Evolutionary conservation across 2,329 filamentous ascomycete genomes (phyloP).

Genomic region (Triangularia setosa): DNA sequence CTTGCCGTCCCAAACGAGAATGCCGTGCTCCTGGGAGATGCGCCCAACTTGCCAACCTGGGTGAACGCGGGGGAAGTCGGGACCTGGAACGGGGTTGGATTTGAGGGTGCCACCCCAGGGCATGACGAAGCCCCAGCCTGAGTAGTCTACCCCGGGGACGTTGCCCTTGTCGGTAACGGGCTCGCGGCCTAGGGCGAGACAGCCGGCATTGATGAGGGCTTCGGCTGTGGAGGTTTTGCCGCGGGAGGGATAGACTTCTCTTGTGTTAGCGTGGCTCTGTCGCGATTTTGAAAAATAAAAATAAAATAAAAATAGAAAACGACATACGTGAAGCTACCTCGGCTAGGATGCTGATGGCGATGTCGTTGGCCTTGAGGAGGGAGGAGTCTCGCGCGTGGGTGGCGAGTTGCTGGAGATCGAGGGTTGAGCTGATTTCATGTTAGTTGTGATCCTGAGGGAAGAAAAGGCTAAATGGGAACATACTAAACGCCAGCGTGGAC

Average conservation of each 20-base stretch:
- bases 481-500: conserved; percentile 28
- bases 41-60: conserved; percentile 64
- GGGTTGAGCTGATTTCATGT: conserved; percentile 70
- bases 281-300: no score
- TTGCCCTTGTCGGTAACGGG: conserved; percentile 54
- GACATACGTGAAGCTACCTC: conserved; percentile 57
- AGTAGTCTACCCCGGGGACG: conserved; percentile 46
- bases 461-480: not conserved
- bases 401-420: conserved; percentile 76
- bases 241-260: conserved; percentile 63
- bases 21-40: conserved; percentile 76
- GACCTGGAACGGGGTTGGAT: conserved; percentile 33
- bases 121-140: conserved; percentile 66
- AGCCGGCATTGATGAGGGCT: conserved; percentile 65
- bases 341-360: conserved; percentile 65
- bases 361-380: conserved; percentile 48
- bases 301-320: no score
- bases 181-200: conserved; percentile 68
- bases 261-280: no score
- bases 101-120: conserved; percentile 45
- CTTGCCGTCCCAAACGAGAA: conserved; percentile 56
- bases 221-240: conserved; percentile 50
- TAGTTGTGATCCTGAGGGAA: not conserved
- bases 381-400: conserved; percentile 54
- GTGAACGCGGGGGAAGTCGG: conserved; percentile 40